Base-by-base conservation (phyloP, 208 protist genomes). In the Wallacemonas sp. region DNA sequence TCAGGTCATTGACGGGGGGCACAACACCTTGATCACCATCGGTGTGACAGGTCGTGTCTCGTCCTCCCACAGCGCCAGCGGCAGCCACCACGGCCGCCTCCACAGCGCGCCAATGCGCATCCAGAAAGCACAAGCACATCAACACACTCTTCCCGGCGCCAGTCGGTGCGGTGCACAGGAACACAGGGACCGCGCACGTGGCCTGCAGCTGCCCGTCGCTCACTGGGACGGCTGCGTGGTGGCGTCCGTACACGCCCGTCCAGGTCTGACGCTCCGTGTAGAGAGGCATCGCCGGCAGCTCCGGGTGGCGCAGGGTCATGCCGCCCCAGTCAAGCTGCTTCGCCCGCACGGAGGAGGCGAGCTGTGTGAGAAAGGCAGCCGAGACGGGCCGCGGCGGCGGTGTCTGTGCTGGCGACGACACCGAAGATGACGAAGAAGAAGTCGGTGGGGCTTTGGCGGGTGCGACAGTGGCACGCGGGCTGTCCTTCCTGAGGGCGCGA, bases 141-240 rank as follows among this genome's bases (percentile, higher is more conserved):
- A 95, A 60, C 12, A 87, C 74, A 26, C 81, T 89, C 61, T 95
- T 95, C 0, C 88, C 88, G 0, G 81, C 79, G 1, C 88, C 88
- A 1, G 88, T 95, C 1, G 77, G 38, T 3, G 88, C 85, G 9
- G 68, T 65, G 46, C 85, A 92, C 2, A 92, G 36, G 36, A 92
- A 79, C 33, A 85, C 29, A 2, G 62, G 32, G 39, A 61, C 8
- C 33, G 9, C 17, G 44, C 17, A 2, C 1, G 46, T 38, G 5
- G 21, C 41, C 24, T 61, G 12, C 39, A 23, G 41, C 17, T 30
- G 16, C 11, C 19, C 11, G 38, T 14, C 32, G 16, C 4, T 0
- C 3, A 70, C 30, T 1, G 78, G 60, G 2, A 46, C 56, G n/a
- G 75, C 75, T 32, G 72, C 74, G 33, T 61, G 54, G 14, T 33